phyloP scores from a whole-genome alignment of 768 basidiomycete genomes.

The Termitomyces sp. region DNA sequence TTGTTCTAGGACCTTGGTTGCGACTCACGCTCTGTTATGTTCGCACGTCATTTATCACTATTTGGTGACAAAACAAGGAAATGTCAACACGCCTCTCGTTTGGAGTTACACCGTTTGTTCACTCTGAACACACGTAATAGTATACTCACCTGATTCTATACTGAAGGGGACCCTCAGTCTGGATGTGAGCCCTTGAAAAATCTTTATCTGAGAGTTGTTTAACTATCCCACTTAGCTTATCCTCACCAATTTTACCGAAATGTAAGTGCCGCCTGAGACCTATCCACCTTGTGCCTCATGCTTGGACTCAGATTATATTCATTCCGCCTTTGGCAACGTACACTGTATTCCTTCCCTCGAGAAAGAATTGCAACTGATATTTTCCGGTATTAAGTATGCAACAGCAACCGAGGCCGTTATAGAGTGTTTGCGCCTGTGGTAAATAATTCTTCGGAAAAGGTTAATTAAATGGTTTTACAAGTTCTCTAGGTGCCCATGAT shows the following conservation, averaged over 20 bases:
- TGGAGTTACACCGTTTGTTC: background rate
- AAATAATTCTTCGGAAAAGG: background rate
- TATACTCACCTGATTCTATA: background rate
- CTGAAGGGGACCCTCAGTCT: background rate
- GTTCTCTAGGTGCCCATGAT: background rate
- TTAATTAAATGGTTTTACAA: too few relatives aligned
- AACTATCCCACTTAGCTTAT: background rate
- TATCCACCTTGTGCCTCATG: too few relatives aligned
- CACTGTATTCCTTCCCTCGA: too few relatives aligned
- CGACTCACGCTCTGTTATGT: background rate
- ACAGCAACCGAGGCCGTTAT: background rate
- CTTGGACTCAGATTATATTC: background rate
- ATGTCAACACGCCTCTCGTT: background rate
- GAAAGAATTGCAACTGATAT: background rate
- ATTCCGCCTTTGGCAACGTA: background rate
- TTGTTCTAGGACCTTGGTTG: background rate
- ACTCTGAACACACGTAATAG: background rate
- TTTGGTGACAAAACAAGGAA: background rate
- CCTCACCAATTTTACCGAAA: background rate
- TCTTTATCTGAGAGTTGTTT: background rate
- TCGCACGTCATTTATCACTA: background rate
- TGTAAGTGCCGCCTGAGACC: background rate
- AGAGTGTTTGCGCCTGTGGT: background rate
- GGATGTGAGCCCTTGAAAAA: background rate
- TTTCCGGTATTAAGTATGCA: background rate